A percentile compares a stretch with the other conserved stretches of the same genome.
These are phyloP conservation scores for Grigorovia yakushimaensis DNA, from an alignment of 805 yeast genomes.

Conservation along the genomic window DNA sequence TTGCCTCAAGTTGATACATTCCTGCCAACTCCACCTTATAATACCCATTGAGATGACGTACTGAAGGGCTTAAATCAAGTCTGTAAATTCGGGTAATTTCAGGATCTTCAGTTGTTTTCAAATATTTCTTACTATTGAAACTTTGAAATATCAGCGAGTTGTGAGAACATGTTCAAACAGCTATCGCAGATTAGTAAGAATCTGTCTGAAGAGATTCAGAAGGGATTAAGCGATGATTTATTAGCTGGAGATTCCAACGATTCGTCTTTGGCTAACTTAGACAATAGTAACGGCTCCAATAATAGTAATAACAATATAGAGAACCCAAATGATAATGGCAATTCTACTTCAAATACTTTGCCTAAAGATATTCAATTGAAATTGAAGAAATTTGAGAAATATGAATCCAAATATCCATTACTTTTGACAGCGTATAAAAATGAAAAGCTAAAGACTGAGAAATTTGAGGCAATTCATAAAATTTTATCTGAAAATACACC, in stretches of 20 bases:
- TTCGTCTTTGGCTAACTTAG: background rate
- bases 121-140: background rate
- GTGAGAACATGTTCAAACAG: constrained; percentile 39
- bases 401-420: constrained; percentile 84
- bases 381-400: constrained; percentile 67
- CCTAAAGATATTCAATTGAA: constrained; percentile 52
- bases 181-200: constrained; percentile 56
- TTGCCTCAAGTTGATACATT: too few relatives aligned
- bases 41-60: too few relatives aligned
- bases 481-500: constrained; percentile 76
- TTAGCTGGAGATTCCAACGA: constrained; percentile 1
- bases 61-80: too few relatives aligned
- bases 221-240: constrained; percentile 30
- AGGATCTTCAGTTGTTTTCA: background rate
- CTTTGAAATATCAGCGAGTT: background rate
- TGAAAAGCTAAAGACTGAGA: constrained; percentile 59
- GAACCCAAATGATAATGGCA: background rate
- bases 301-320: background rate
- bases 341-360: constrained; percentile 30
- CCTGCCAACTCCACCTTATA: too few relatives aligned
- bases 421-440: constrained; percentile 75
- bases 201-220: constrained; percentile 49
- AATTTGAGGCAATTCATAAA: constrained; percentile 54
- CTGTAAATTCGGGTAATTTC: background rate
- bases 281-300: background rate